Evolutionary conservation across 257 asterid species (phyloP).

Genomic region (Solanum phureja): DNA sequence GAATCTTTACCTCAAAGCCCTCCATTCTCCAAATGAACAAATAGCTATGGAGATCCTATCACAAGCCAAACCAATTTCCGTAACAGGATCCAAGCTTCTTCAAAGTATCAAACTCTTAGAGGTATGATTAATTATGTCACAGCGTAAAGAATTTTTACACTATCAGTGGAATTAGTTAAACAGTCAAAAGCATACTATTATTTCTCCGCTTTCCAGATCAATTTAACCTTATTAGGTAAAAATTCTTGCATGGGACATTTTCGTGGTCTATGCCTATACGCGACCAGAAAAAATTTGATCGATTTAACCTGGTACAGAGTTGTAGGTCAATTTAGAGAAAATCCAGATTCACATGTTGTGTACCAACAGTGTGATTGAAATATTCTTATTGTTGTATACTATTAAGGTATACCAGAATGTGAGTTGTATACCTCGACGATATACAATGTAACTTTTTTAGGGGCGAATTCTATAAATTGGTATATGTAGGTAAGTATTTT

Average conservation of each 20-base stretch:
- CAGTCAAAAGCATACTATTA: background rate
- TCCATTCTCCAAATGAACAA: conserved; percentile 5
- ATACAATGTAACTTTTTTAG: background rate
- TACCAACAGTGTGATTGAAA: background rate
- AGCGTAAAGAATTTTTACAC: background rate
- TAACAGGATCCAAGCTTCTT: conserved; percentile 43
- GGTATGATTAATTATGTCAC: conserved; percentile 11
- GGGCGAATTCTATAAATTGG: background rate
- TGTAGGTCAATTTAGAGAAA: background rate
- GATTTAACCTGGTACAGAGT: background rate
- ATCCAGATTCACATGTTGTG: background rate
- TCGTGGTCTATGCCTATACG: background rate
- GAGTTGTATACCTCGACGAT: background rate
- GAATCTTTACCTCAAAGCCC: conserved; percentile 29
- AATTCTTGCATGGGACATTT: background rate
- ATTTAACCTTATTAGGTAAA: background rate
- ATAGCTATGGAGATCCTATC: conserved; percentile 19
- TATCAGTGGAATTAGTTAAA: background rate
- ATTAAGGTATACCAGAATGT: background rate
- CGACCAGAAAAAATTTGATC: background rate
- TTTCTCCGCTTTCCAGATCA: background rate
- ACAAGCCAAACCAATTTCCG: conserved; percentile 40
- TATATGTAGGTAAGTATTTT: background rate
- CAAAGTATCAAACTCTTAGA: conserved; percentile 34
- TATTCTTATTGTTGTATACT: background rate